phyloP scores from a whole-genome alignment of 1,284 basidiomycete genomes.

The Sanghuangporus baumii region DNA sequence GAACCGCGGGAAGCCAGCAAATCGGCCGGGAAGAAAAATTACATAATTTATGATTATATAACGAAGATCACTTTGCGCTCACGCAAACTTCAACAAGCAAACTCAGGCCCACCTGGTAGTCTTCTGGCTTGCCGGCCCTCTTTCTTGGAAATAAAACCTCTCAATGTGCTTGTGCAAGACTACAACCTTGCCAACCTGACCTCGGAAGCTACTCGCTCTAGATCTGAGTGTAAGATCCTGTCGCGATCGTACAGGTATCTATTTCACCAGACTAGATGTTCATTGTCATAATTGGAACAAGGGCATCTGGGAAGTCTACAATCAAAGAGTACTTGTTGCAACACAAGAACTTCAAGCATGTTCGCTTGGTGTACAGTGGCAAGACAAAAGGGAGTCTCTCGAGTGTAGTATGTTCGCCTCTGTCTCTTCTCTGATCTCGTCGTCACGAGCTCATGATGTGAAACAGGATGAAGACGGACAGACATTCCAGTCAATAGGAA shows the following conservation, averaged over 20 bases:
- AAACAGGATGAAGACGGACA: neutral
- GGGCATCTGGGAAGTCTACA: conserved; percentile 74
- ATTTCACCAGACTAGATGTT: conserved; percentile 52
- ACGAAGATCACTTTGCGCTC: neutral
- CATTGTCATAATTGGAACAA: conserved; percentile 84
- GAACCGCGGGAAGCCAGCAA: too few relatives aligned
- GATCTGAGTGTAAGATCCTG: neutral
- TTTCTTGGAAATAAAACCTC: neutral
- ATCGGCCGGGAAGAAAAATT: neutral
- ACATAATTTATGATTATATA: neutral
- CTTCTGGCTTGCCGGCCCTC: neutral
- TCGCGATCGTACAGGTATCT: conserved; percentile 1
- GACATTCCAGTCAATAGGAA: neutral
- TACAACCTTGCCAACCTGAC: neutral
- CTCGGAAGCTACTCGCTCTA: neutral
- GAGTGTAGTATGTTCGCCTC: neutral
- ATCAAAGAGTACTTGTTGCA: conserved; percentile 68
- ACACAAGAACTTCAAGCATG: conserved; percentile 40
- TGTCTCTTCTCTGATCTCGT: neutral
- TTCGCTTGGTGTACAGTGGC: conserved; percentile 25
- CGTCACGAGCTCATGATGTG: neutral
- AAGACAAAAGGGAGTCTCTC: neutral
- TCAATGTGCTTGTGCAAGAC: neutral
- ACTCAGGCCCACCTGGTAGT: neutral
- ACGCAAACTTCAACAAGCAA: neutral